A percentile compares a stretch with the other conserved stretches of the same genome.
Evolutionary conservation across 352 stramenopile genomes (phyloP).

Genomic region (Globisporangium nagaii): DNA sequence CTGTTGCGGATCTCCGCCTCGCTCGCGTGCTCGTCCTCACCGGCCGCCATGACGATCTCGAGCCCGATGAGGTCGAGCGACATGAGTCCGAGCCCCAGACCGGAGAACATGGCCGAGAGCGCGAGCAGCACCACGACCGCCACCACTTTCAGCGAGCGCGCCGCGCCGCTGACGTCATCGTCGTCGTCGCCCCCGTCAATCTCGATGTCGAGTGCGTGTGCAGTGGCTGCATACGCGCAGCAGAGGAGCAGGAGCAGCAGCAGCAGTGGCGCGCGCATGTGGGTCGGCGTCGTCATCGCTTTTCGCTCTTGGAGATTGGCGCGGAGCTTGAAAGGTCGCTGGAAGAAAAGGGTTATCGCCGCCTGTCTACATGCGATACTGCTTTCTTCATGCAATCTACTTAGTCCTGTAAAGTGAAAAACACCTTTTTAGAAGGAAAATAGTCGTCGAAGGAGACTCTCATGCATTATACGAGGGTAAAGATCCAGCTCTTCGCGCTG

Average conservation of each 20-base stretch:
- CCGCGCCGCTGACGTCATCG: constrained; percentile 8
- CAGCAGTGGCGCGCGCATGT: neutral
- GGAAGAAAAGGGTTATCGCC: too few species aligned
- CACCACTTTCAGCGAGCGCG: constrained; percentile 33
- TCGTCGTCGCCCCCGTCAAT: neutral
- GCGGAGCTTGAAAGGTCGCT: constrained; percentile 2
- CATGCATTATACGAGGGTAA: too few species aligned
- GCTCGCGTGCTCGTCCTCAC: constrained; percentile 81
- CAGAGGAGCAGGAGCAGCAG: constrained; percentile 6
- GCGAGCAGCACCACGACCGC: constrained; percentile 52
- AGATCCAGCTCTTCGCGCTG: too few species aligned
- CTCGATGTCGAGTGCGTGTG: constrained; percentile 3
- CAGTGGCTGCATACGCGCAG: constrained; percentile 1
- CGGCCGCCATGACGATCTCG: constrained; percentile 93
- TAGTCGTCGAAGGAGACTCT: too few species aligned
- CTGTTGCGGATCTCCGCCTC: constrained; percentile 56
- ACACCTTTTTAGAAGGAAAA: too few species aligned
- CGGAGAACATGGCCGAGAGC: constrained; percentile 91
- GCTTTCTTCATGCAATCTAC: too few species aligned
- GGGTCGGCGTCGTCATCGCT: neutral
- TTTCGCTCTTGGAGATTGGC: neutral
- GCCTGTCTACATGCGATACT: too few species aligned
- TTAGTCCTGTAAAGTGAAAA: too few species aligned
- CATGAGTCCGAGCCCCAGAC: constrained; percentile 95
- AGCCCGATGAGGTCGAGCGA: constrained; percentile 96